A percentile compares a stretch with the other conserved stretches of the same genome.
Evolutionary conservation across 768 basidiomycete species (phyloP).

Genomic region (Lepiota venenata): DNA sequence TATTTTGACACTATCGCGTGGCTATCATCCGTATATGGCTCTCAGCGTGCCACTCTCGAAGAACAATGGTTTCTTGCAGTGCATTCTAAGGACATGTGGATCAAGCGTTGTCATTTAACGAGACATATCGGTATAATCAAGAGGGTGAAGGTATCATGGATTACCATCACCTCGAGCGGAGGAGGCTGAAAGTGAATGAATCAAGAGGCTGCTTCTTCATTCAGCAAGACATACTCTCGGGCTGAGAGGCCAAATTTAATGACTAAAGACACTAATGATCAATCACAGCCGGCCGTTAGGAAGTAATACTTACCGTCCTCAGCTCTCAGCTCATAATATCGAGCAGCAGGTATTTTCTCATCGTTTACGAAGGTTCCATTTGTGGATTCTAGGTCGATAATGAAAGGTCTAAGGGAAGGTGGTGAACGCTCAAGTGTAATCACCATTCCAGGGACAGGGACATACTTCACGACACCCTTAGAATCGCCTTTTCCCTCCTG

Average conservation of each 20-base stretch:
- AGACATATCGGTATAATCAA: conserved; percentile 11
- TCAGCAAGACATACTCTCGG: conserved; percentile 82
- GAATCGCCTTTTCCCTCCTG: conserved; percentile 80
- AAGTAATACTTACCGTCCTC: conserved; percentile 62
- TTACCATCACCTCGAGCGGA: conserved; percentile 12
- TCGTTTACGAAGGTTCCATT: conserved; percentile 94
- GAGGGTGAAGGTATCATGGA: neutral
- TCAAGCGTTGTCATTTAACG: conserved; percentile 11
- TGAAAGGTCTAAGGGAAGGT: conserved; percentile 69
- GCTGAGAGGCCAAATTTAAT: conserved; percentile 83
- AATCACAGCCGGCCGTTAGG: neutral
- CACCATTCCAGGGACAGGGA: neutral
- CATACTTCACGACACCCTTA: conserved; percentile 79
- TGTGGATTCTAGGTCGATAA: conserved; percentile 98
- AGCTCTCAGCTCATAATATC: conserved; percentile 81
- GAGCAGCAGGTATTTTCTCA: conserved; percentile 74
- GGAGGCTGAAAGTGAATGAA: neutral
- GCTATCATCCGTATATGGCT: conserved; percentile 10
- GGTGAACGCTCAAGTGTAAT: neutral
- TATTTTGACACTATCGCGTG: conserved; percentile 8
- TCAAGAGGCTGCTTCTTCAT: conserved; percentile 61
- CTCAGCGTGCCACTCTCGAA: conserved; percentile 6
- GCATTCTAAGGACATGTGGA: conserved; percentile 9
- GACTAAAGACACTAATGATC: conserved; percentile 39
- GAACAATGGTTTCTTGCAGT: conserved; percentile 9